A percentile compares a stretch with the other conserved stretches of the same genome.
These are phyloP conservation scores for Tillandsia fasciculata DNA, from an alignment of 176 grass and related monocot genomes.

Conservation along the genomic window DNA sequence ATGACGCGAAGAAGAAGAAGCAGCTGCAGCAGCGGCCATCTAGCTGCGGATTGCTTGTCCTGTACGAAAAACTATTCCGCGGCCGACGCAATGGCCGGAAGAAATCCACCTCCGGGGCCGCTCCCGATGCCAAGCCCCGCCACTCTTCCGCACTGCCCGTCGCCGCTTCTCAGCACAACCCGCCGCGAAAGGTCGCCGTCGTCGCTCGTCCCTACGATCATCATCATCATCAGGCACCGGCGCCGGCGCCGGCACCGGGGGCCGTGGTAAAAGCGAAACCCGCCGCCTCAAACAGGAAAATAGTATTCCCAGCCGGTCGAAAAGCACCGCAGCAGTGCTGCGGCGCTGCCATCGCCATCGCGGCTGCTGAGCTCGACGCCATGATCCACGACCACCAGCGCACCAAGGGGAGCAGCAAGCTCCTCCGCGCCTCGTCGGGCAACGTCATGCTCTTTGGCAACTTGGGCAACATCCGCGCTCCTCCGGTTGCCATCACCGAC, in stretches of 20 bases:
- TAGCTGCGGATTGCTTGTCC: conserved; percentile 17
- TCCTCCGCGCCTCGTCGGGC: conserved; percentile 26
- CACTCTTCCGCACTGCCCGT: not conserved
- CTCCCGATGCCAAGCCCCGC: conserved; percentile 4
- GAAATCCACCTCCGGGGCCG: not conserved
- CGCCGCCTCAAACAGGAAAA: not conserved
- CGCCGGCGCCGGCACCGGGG: not conserved
- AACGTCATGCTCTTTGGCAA: conserved; percentile 33
- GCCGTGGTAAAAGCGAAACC: not conserved
- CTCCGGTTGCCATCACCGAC: conserved; percentile 18
- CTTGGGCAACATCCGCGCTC: conserved; percentile 26
- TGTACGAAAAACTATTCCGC: conserved; percentile 29
- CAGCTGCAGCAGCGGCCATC: not conserved
- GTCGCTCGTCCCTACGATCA: not conserved
- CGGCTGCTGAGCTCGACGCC: conserved; percentile 19
- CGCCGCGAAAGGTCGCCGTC: not conserved
- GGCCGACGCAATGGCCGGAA: not conserved
- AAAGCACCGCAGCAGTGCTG: not conserved
- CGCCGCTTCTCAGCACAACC: not conserved
- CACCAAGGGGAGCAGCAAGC: conserved; percentile 19
- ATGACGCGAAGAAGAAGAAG: not conserved
- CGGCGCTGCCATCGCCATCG: not conserved
- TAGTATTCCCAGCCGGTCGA: not conserved
- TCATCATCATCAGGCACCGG: not conserved
- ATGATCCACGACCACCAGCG: conserved; percentile 31